phyloP scores from a whole-genome alignment of 768 basidiomycete genomes.

The Mycena leptocephala region DNA sequence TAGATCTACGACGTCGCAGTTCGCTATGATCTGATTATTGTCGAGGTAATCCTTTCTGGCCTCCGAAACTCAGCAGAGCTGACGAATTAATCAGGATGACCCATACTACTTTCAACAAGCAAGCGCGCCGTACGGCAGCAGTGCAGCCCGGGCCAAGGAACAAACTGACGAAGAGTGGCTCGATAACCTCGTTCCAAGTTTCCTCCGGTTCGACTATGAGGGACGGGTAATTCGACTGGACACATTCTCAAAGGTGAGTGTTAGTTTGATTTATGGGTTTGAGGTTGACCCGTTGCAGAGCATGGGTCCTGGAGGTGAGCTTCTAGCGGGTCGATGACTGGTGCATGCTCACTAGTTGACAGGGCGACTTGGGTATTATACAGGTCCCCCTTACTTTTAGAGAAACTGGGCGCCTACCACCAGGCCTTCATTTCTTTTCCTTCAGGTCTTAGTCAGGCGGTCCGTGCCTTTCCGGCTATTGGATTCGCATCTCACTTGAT shows the following conservation, averaged over 20 bases:
- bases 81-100: slow-evolving; percentile 74
- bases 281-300: not conserved
- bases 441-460: slow-evolving; percentile 72
- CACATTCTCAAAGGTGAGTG: slow-evolving; percentile 68
- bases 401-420: slow-evolving; percentile 58
- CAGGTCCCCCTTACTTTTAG: slow-evolving; percentile 69
- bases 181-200: slow-evolving; percentile 34
- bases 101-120: slow-evolving; percentile 76
- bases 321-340: not conserved
- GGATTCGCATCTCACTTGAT: not conserved
- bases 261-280: too few relatives aligned
- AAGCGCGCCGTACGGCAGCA: slow-evolving; percentile 39
- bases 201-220: slow-evolving; percentile 65
- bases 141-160: slow-evolving; percentile 18
- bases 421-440: slow-evolving; percentile 66
- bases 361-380: slow-evolving; percentile 73
- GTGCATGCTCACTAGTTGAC: not conserved
- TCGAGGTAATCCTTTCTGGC: not conserved
- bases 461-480: slow-evolving; percentile 48
- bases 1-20: slow-evolving; percentile 74
- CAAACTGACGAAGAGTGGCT: slow-evolving; percentile 37
- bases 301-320: slow-evolving; percentile 34
- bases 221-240: slow-evolving; percentile 80
- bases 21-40: slow-evolving; percentile 64
- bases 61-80: slow-evolving; percentile 47